These are phyloP conservation scores for Fusarium pseudoanthophilum DNA, from an alignment of 2,329 filamentous ascomycete genomes.

Conservation along the genomic window DNA sequence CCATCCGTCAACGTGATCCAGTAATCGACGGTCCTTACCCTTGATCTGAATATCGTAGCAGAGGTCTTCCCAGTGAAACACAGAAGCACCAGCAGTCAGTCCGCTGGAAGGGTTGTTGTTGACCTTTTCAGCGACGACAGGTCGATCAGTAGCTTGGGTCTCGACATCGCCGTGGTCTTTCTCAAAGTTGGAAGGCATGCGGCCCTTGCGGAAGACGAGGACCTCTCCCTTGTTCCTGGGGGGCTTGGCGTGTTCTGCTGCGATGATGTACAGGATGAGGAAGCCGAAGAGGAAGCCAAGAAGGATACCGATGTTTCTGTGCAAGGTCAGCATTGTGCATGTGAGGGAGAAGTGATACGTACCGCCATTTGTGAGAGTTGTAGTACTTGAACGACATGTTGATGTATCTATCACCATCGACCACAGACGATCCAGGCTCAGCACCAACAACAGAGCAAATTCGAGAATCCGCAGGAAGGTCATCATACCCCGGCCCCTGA, in stretches of 20 bases:
- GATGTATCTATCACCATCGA: constrained; percentile 72
- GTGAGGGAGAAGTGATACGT: accelerated
- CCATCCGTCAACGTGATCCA: constrained; percentile 80
- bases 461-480: constrained; percentile 57
- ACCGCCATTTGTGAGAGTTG: constrained; percentile 66
- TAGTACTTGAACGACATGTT: constrained; percentile 65
- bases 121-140: constrained; percentile 37
- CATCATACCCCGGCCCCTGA: constrained; percentile 44
- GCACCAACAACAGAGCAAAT: constrained; percentile 66
- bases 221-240: constrained; percentile 73
- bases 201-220: constrained; percentile 69
- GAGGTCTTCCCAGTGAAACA: constrained; percentile 77
- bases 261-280: constrained; percentile 69
- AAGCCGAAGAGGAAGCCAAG: constrained; percentile 72
- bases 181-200: constrained; percentile 68
- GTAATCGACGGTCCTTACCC: constrained; percentile 68
- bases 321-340: accelerated
- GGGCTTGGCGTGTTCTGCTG: constrained; percentile 72
- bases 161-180: constrained; percentile 51
- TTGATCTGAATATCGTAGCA: constrained; percentile 74
- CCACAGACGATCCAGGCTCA: constrained; percentile 60
- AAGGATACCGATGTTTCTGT: constrained; percentile 74
- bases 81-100: constrained; percentile 42
- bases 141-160: constrained; percentile 42
- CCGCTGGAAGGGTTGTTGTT: neutral